phyloP scores from a whole-genome alignment of 2,329 filamentous ascomycete species.

The Westerdykella ornata region DNA sequence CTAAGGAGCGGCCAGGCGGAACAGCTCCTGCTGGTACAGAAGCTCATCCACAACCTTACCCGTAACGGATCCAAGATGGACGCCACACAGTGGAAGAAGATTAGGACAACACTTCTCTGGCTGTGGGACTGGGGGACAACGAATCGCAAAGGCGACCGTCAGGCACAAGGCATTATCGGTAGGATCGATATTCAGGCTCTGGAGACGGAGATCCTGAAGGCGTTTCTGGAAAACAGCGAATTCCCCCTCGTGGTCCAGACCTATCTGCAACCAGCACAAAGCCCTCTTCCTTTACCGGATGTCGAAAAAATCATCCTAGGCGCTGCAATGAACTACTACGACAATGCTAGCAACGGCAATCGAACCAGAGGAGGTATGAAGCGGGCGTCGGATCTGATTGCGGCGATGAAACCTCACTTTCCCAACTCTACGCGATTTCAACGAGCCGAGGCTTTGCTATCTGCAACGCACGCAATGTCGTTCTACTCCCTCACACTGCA shows the following conservation, averaged over 20 bases:
- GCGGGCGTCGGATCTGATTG: slow-evolving; percentile 57
- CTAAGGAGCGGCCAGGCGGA: slow-evolving; percentile 59
- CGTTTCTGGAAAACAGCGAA: slow-evolving; percentile 57
- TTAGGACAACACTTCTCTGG: slow-evolving; percentile 63
- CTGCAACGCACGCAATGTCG: slow-evolving; percentile 67
- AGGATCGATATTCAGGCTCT: slow-evolving; percentile 55
- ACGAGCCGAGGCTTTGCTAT: slow-evolving; percentile 58
- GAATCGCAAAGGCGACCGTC: slow-evolving; percentile 32
- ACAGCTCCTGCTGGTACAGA: slow-evolving; percentile 55
- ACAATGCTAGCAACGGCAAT: slow-evolving; percentile 77
- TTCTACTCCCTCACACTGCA: slow-evolving; percentile 72
- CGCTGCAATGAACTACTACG: slow-evolving; percentile 64
- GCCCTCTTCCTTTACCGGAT: slow-evolving; percentile 45
- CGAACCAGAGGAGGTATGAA: slow-evolving; percentile 68
- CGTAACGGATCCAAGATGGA: slow-evolving; percentile 50
- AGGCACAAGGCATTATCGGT: slow-evolving; percentile 49
- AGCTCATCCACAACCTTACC: slow-evolving; percentile 51
- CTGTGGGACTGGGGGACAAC: slow-evolving; percentile 63
- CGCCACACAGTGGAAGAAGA: slow-evolving; percentile 46
- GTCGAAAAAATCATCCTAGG: slow-evolving; percentile 57
- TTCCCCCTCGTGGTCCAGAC: slow-evolving; percentile 53
- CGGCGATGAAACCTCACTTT: slow-evolving; percentile 57
- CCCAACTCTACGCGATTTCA: slow-evolving; percentile 47
- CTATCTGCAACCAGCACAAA: slow-evolving; percentile 51
- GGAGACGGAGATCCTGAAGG: slow-evolving; percentile 65